phyloP scores from a whole-genome alignment of 768 basidiomycete species.

The Mycena albidolilacea region DNA sequence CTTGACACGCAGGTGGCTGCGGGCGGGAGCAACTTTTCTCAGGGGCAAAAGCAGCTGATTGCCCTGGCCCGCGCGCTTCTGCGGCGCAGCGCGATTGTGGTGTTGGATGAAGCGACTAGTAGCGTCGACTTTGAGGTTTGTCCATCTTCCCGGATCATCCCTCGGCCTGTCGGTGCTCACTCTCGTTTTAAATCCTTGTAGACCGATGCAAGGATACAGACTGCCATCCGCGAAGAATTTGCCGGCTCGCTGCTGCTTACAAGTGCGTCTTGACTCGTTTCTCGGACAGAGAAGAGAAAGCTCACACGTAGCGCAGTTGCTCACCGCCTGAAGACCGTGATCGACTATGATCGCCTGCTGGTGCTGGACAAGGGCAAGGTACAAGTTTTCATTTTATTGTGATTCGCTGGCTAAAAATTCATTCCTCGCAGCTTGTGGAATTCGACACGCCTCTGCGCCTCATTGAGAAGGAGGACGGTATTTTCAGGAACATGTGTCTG shows the following conservation, averaged over 20 bases:
- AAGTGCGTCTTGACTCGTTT: not conserved
- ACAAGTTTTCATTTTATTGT: not conserved
- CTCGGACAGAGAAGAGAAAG: slow-evolving; percentile 41
- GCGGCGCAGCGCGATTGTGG: slow-evolving; percentile 80
- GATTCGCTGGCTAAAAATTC: not conserved
- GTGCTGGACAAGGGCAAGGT: slow-evolving; percentile 67
- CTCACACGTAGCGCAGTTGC: slow-evolving; percentile 24
- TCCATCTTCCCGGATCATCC: slow-evolving; percentile 42
- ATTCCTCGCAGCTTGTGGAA: slow-evolving; percentile 45
- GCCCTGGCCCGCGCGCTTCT: slow-evolving; percentile 89
- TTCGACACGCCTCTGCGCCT: slow-evolving; percentile 70
- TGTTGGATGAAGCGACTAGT: slow-evolving; percentile 86
- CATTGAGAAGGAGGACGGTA: slow-evolving; percentile 60
- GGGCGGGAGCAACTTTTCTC: slow-evolving; percentile 92
- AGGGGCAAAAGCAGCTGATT: slow-evolving; percentile 92
- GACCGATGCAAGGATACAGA: slow-evolving; percentile 92
- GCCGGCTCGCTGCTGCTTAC: slow-evolving; percentile 80
- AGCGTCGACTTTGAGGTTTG: slow-evolving; percentile 35
- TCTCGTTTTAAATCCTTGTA: slow-evolving; percentile 64
- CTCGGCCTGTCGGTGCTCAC: slow-evolving; percentile 61
- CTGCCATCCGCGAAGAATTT: slow-evolving; percentile 90
- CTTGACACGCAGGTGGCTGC: slow-evolving; percentile 87
- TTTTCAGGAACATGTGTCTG: slow-evolving; percentile 67
- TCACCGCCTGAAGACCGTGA: slow-evolving; percentile 50
- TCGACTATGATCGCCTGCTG: slow-evolving; percentile 71